phyloP scores from a whole-genome alignment of 2,329 filamentous ascomycete species.

The Paraphaeosphaeria minitans region DNA sequence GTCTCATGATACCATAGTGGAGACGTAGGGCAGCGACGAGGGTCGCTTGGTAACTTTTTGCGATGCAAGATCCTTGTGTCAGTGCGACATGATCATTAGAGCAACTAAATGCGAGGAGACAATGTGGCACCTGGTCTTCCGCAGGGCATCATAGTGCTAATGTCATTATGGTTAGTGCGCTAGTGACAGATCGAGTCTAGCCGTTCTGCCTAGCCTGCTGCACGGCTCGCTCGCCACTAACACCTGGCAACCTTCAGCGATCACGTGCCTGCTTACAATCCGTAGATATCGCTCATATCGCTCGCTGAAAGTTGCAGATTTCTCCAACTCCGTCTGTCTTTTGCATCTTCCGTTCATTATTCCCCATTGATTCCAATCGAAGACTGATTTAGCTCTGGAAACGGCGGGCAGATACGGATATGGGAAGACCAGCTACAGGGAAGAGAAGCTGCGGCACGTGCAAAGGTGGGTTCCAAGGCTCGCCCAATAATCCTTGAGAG shows the following conservation, averaged over 20 bases:
- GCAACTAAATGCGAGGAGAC: background rate
- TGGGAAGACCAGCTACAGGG: background rate
- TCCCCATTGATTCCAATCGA: no score
- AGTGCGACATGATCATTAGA: background rate
- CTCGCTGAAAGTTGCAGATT: conserved; percentile 7
- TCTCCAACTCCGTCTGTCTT: background rate
- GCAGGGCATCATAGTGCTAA: background rate
- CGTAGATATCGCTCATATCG: background rate
- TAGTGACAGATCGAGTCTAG: background rate
- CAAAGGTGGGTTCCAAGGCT: conserved; percentile 5
- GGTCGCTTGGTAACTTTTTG: background rate
- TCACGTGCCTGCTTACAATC: conserved; percentile 1
- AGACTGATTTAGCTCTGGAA: background rate
- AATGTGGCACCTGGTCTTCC: background rate
- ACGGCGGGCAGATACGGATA: background rate
- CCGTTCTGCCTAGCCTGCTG: background rate
- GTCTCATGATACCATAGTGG: background rate
- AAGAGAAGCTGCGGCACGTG: conserved; percentile 9
- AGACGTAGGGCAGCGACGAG: background rate
- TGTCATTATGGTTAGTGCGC: background rate
- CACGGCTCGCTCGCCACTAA: background rate
- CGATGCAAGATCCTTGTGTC: background rate
- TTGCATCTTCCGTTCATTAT: background rate
- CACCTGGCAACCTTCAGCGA: conserved; percentile 5
- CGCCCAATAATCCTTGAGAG: background rate